Base-by-base conservation (phyloP, 164 flowering plant species). In the Aristolochia contorta region DNA sequence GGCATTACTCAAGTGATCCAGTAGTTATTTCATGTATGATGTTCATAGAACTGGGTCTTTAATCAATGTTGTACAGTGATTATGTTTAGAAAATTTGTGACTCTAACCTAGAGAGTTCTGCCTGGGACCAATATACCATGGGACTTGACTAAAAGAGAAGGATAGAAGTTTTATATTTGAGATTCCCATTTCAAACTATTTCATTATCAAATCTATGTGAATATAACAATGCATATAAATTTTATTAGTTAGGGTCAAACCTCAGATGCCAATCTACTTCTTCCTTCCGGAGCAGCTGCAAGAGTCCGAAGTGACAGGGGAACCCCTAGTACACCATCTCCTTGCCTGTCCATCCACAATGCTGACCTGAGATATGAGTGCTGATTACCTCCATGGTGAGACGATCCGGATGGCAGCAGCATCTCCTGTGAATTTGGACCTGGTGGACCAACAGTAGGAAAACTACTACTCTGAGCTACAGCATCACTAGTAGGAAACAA, bases 241-340 rank as follows among this genome's bases (percentile, higher is more conserved):
- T 6, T 20, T 4, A 18, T 2, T 25, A 24, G 25, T 45, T 20
- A 25, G 69, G 62, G 61, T 73, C 80, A 67, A 56, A 91, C 97
- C 97, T 91, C 97, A 30, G 96, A 78, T 13, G 79, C 80, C 32
- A 88, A 79, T 70, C 90, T 73, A 73, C 75, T 79, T 78, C 85
- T 80, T 65, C 85, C 90, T 75, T 82, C 94, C 62, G 78, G 47
- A 1, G 72, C 78, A 60, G 84, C 72, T 65, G 86, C 79, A 67
- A 82, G 72, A 54, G 69, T 63, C 54, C 84, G 80, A 59, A 79
- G 50, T 3, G 89, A 71, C 59, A 80, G 63, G 18, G 95, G 92
- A 58, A 74, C 12, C 49, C 83, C 89, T 45, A 64, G 49, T 56
- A 70, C 73, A 68, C 84, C 77, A 74, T 77, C 86, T 60, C 76